Evolutionary conservation across 768 basidiomycete species (phyloP).

Genomic region (Boletus sp.): DNA sequence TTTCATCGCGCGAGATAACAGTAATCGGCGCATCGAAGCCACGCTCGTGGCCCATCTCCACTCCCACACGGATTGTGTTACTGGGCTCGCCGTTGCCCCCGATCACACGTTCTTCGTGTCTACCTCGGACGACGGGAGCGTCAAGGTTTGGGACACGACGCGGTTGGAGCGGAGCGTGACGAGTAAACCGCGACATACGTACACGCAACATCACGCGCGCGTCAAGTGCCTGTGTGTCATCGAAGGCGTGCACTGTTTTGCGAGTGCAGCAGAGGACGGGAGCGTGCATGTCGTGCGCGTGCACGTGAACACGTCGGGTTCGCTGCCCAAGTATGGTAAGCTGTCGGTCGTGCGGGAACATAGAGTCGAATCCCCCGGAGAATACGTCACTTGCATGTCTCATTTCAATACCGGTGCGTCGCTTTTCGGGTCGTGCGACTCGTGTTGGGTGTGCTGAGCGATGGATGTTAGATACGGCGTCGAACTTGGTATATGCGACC

Average conservation of each 20-base stretch:
- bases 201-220: slow-evolving; percentile 68
- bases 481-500: slow-evolving; percentile 84
- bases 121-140: slow-evolving; percentile 89
- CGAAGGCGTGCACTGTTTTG: slow-evolving; percentile 87
- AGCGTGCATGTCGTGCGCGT: slow-evolving; percentile 83
- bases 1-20: slow-evolving; percentile 65
- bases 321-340: slow-evolving; percentile 81
- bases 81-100: slow-evolving; percentile 81
- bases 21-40: slow-evolving; percentile 63
- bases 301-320: slow-evolving; percentile 62
- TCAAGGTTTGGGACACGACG: slow-evolving; percentile 91
- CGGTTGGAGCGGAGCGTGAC: slow-evolving; percentile 94
- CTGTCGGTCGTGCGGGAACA: slow-evolving; percentile 81
- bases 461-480: slow-evolving; percentile 56
- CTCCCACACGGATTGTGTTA: slow-evolving; percentile 80
- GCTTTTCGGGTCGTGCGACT: background rate
- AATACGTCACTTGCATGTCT: slow-evolving; percentile 80
- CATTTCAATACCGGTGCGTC: slow-evolving; percentile 74
- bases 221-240: slow-evolving; percentile 73
- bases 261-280: slow-evolving; percentile 81
- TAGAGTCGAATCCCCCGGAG: slow-evolving; percentile 65
- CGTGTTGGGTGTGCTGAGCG: background rate
- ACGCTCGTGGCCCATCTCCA: slow-evolving; percentile 80
- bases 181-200: slow-evolving; percentile 73
- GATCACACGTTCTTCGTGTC: slow-evolving; percentile 96